Conservation (phyloP, 805 yeast genomes). For the Dipodascus albidus region DNA sequence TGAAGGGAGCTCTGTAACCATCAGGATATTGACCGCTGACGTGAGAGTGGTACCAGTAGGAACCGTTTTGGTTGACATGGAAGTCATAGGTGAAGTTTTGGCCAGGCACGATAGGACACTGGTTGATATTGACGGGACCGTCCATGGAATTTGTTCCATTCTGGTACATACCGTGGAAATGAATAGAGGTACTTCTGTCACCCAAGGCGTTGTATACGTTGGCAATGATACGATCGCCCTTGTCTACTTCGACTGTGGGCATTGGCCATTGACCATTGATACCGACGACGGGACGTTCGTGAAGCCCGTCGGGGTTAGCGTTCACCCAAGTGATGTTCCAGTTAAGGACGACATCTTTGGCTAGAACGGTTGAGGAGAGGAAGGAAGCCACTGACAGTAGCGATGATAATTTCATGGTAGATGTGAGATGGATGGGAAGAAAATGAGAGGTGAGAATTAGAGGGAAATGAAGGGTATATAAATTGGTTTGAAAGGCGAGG, state of each 20-base stretch:
- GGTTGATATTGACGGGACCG: constrained; percentile 41
- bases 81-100: constrained; percentile 32
- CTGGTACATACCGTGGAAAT: constrained; percentile 43
- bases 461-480: neutral
- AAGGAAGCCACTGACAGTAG: constrained; percentile 8
- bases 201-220: constrained; percentile 29
- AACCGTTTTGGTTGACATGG: constrained; percentile 34
- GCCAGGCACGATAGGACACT: constrained; percentile 38
- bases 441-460: neutral
- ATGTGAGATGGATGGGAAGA: neutral
- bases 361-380: constrained; percentile 13
- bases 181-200: constrained; percentile 32
- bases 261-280: constrained; percentile 41
- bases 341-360: constrained; percentile 22
- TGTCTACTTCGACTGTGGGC: constrained; percentile 33
- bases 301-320: constrained; percentile 23
- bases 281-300: constrained; percentile 23
- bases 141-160: constrained; percentile 37
- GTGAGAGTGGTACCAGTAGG: constrained; percentile 49
- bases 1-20: constrained; percentile 38
- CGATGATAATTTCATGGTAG: neutral
- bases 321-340: constrained; percentile 17
- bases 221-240: constrained; percentile 28
- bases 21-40: constrained; percentile 35
- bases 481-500: neutral